These are phyloP conservation scores for Suillus variegatus DNA, from an alignment of 768 basidiomycete species.

Conservation along the genomic window DNA sequence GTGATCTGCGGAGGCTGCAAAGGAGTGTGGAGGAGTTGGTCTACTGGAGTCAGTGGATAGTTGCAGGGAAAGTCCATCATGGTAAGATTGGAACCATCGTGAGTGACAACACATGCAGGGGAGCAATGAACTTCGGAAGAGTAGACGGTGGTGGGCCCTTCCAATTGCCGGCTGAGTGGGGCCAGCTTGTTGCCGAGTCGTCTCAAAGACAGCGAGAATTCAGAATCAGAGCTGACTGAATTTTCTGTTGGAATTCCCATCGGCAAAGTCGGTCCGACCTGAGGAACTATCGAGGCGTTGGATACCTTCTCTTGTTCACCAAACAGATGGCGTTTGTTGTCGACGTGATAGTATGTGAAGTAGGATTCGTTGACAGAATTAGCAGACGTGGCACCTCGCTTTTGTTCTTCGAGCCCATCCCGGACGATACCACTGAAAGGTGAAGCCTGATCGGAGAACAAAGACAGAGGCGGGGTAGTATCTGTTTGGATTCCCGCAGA, in stretches of 20 bases:
- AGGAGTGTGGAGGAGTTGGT: constrained; percentile 31
- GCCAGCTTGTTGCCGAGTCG: constrained; percentile 34
- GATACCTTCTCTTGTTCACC: constrained; percentile 12
- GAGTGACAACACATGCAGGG: constrained; percentile 17
- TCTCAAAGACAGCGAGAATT: constrained; percentile 32
- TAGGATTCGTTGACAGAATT: neutral
- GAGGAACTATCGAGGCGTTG: constrained; percentile 4
- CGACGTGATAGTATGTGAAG: neutral
- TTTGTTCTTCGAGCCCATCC: constrained; percentile 1
- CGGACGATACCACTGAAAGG: constrained; percentile 8
- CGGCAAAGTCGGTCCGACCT: constrained; percentile 7
- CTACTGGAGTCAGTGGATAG: constrained; percentile 24
- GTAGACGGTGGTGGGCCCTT: constrained; percentile 17
- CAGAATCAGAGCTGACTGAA: constrained; percentile 17
- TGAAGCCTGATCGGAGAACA: constrained; percentile 8
- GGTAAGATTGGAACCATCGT: constrained; percentile 13
- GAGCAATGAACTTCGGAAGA: constrained; percentile 14
- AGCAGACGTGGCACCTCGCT: too few species aligned
- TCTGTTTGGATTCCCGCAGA: constrained; percentile 11
- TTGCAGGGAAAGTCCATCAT: constrained; percentile 9
- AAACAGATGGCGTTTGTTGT: constrained; percentile 3
- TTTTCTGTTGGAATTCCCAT: constrained; percentile 14
- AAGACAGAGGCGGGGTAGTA: constrained; percentile 6
- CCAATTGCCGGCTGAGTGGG: constrained; percentile 20
- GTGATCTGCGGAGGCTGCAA: constrained; percentile 25